Conservation (phyloP, 2,329 filamentous ascomycete species). For the Domatiomyces catenatus region DNA sequence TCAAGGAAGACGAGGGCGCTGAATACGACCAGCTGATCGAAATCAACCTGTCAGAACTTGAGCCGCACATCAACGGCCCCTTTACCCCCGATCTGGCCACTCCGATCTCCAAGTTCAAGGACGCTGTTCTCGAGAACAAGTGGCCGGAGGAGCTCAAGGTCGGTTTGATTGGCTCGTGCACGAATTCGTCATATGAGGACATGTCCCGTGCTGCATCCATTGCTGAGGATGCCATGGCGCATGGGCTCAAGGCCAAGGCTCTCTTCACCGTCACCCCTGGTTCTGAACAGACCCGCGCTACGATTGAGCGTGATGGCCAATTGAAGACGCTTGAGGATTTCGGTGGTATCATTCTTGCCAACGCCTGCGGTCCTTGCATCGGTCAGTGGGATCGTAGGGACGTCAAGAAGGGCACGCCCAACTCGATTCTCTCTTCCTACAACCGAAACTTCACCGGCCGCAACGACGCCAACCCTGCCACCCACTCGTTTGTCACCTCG, state of each 20-base stretch:
- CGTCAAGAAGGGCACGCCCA: slow-evolving; percentile 85
- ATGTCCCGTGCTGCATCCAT: slow-evolving; percentile 91
- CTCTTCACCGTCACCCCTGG: slow-evolving; percentile 91
- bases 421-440: slow-evolving; percentile 97
- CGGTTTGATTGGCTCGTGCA: slow-evolving; percentile 94
- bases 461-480: slow-evolving; percentile 90
- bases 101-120: slow-evolving; percentile 92
- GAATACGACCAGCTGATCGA: slow-evolving; percentile 95
- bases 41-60: slow-evolving; percentile 85
- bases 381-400: slow-evolving; percentile 88
- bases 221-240: slow-evolving; percentile 74
- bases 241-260: slow-evolving; percentile 86
- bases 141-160: slow-evolving; percentile 97
- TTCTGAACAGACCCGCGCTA: slow-evolving; percentile 91
- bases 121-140: slow-evolving; percentile 81
- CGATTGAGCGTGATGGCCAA: slow-evolving; percentile 79
- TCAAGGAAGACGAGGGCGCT: slow-evolving; percentile 73
- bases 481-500: slow-evolving; percentile 83
- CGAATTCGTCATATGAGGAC: slow-evolving; percentile 77
- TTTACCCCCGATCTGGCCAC: slow-evolving; percentile 98
- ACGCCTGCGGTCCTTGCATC: slow-evolving; percentile 85
- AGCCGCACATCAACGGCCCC: slow-evolving; percentile 96
- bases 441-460: slow-evolving; percentile 99
- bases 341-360: slow-evolving; percentile 84
- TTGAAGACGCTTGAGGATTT: slow-evolving; percentile 92